phyloP scores from a whole-genome alignment of 108 stramenopile species.

The Pseudonitzschia multistriata region DNA sequence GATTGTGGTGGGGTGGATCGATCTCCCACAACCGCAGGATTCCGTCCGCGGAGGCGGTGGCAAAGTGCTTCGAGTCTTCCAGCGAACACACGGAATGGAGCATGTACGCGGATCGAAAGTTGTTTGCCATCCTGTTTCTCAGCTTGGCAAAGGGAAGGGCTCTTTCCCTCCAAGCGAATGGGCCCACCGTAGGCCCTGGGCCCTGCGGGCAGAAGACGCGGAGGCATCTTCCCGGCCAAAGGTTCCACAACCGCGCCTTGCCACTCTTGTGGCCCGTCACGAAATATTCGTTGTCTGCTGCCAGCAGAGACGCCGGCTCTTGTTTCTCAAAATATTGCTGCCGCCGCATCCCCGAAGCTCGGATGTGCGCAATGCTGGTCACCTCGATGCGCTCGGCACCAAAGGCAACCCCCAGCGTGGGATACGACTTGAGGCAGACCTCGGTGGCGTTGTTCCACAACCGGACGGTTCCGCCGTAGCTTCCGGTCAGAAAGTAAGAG shows the following conservation, averaged over 20 bases:
- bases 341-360: not conserved
- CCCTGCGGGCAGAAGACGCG: not conserved
- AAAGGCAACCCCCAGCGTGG: not conserved
- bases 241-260: constrained; percentile 19
- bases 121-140: not conserved
- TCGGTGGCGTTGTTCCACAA: constrained; percentile 19
- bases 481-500: constrained; percentile 29
- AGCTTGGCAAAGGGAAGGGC: no score
- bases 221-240: not conserved
- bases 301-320: not conserved
- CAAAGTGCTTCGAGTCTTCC: constrained; percentile 15
- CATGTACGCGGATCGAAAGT: not conserved
- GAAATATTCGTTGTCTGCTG: not conserved
- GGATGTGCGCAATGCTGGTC: constrained; percentile 9
- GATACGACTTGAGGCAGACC: not conserved
- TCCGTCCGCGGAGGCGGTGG: constrained; percentile 11
- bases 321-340: not conserved
- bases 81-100: constrained; percentile 9
- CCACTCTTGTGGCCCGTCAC: constrained; percentile 26
- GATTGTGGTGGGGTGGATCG: not conserved
- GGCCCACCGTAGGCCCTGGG: not conserved
- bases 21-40: constrained; percentile 15
- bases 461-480: constrained; percentile 19
- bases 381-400: not conserved
- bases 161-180: no score